A percentile compares a stretch with the other conserved stretches of the same genome.
Evolutionary conservation across 306 rosid species (phyloP).

Genomic region (Prunus campanulata): DNA sequence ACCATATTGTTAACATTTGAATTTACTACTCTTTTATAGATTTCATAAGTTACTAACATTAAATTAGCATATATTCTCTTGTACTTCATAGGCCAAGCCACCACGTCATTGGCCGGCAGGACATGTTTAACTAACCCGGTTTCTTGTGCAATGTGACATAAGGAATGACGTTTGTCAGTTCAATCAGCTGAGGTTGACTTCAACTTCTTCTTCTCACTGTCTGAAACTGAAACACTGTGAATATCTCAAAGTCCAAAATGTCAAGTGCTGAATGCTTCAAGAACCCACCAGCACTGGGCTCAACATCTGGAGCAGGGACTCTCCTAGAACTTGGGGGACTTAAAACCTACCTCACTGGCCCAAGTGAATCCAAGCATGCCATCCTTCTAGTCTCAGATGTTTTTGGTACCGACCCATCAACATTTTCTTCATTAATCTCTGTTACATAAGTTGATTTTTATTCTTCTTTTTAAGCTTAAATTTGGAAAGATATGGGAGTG

Average conservation of each 20-base stretch:
- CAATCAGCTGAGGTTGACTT: not conserved
- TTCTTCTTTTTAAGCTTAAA: not conserved
- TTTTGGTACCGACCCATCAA: slow-evolving; percentile 32
- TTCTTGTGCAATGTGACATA: not conserved
- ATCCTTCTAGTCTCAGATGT: slow-evolving; percentile 47
- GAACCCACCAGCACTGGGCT: slow-evolving; percentile 39
- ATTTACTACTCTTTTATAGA: no score
- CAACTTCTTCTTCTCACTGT: not conserved
- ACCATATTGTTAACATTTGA: no score
- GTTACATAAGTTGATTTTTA: not conserved
- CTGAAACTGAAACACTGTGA: not conserved
- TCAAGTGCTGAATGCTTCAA: slow-evolving; percentile 41
- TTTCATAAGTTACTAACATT: no score
- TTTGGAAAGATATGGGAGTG: not conserved
- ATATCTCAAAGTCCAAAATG: slow-evolving; percentile 15
- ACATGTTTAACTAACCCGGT: no score
- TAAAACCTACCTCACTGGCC: slow-evolving; percentile 39
- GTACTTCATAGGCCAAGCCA: not conserved
- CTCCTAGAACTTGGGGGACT: slow-evolving; percentile 41
- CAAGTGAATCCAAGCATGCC: slow-evolving; percentile 41
- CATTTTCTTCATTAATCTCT: not conserved
- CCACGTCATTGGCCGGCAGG: not conserved
- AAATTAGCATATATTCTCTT: not conserved
- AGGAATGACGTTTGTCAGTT: not conserved
- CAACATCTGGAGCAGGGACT: slow-evolving; percentile 33